Evolutionary conservation across 2,329 filamentous ascomycete genomes (phyloP), one percentile per base, ranked within the genome.

Genomic region (Hirsutella thompsonii): DNA sequence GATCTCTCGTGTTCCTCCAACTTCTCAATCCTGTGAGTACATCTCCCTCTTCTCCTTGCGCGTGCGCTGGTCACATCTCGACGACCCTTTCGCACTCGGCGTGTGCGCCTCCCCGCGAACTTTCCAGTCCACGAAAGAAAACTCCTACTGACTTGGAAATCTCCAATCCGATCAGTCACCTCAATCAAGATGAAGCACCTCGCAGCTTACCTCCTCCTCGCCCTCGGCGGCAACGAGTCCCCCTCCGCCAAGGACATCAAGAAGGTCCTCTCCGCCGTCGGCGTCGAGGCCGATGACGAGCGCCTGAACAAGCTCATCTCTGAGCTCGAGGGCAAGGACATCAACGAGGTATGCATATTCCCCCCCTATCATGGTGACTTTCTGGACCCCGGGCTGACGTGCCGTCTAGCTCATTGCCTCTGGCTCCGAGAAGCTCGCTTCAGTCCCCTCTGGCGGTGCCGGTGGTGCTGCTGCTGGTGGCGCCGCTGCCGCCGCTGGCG

Each of bases 201-300:
- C 75, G 92, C 92, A 67, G 90, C 92, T 67, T 96, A 94, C 81
- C 88, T 98, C 64, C 90, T 98, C 65, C 86, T 96, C 69, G 72
- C 74, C 73, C 83, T 96, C 57, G 90, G 78, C 67, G 92, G 92
- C 72, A 96, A 95, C 79, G 67, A 76, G 73, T 79, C 80, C 51
- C 92, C 92, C 58, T 88, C 84, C 52, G 86, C 84, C 59, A 67
- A 68, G 54, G 89, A 96, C 65, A 72, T 98, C 78, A 92, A 85
- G 76, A 64, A 62, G 49, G 88, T 98, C 59, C 86, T 98, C 65
- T 79, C 80, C 61, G 85, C 90, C 55, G 92, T 96, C 62, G 92
- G 92, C 60, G 88, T 95, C 55, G 92, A 98, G 73, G 83, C 85
- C 55, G 92, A 96, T 58, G 67, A 74, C 49, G 87, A 92, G 49